Evolutionary conservation across 2,329 filamentous ascomycete species (phyloP), one percentile per base, ranked within the genome.

Genomic region (Epichloe elymi): DNA sequence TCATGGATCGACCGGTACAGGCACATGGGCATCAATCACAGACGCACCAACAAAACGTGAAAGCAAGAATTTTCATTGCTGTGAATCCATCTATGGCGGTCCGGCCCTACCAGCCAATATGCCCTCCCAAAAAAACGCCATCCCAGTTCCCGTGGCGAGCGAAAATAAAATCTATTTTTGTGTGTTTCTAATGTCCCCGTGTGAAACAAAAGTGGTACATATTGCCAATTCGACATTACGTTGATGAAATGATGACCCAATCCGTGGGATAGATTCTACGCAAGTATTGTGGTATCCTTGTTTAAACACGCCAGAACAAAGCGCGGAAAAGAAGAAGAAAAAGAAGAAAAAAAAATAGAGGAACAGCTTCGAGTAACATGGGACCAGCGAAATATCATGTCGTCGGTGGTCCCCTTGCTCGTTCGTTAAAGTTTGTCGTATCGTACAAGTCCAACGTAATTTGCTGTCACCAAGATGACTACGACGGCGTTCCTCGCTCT

Each of bases 401-500:
- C 8, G 30, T 10, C 8, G 8, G 30, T 11, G 30, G 10, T 10
- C 30, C 26, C 30, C 30, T 30, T 30, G 30, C 30, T 30, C 30
- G 10, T 30, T 30, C 10, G 8, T 11, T 0, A 3, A 3, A 30
- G 10, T 4, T 30, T 30, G 30, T 11, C 30, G 10, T 11, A 30
- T 30, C 1, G 8, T 30, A 30, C 2, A 10, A 30, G 30, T 30
- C 8, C 30, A 30, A 11, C 30, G 30, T 30, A 4, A 30, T 4
- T 30, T 30, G 8, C 30, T 4, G 30, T 30, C 30, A 30, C 8
- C 30, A 20, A n/a, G n/a, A n/a, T n/a, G 11, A 30, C 65, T 52
- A 78, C 4, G 71, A 74, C 12, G 76, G 74, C 8, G 74, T 79
- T 2, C 76, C 75, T 36, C 67, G 67, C 56, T 76, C 72, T 55